Evolutionary conservation across 257 asterid genomes (phyloP), one percentile per base, ranked within the genome.

Genomic region (Linaria vulgaris): DNA sequence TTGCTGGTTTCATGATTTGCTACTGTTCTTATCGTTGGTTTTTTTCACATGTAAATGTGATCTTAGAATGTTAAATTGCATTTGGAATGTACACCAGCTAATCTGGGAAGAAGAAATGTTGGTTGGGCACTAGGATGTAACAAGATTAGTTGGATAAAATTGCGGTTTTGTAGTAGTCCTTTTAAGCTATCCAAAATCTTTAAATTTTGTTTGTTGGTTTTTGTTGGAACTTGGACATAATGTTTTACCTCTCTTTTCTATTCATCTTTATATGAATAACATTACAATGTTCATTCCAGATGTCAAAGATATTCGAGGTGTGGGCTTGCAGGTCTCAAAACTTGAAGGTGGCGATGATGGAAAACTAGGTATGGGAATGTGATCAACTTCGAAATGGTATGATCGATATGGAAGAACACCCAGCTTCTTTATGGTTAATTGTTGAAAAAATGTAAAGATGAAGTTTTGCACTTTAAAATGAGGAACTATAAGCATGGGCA

Each of bases 301-400:
- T 81, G 94, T 85, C 59, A 75, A 77, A 72, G 97, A 90, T 72
- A 80, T 94, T 69, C 76, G 97, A 78, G 99, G 99, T 62, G 73
- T 89, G 94, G 97, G 97, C 76, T 78, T 94, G 82, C 97, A 94
- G 80, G 97, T 91, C 69, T 87, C 99, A 7, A 94, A 94, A 79
- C 99, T 94, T 63, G 94, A 89, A 84, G 85, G 74, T 61, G 72
- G 74, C n/a, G 85, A 82, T 62, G 83, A 55, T 76, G 62, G 74
- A 76, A 85, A 71, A 53, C 81, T 51, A 78, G 97, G 99, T 88
- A 69, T 59, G 80, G n/a, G 43, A 60, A 49, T 25, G 69, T 20
- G 37, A 60, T 56, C 64, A 69, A 15, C 43, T 37, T 43, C 46
- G 53, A 16, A 59, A 59, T 45, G 10, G 19, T 49, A 31, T 50